Evolutionary conservation across 2,329 filamentous ascomycete genomes (phyloP).

Genomic region (Rhynchosporium agropyri): DNA sequence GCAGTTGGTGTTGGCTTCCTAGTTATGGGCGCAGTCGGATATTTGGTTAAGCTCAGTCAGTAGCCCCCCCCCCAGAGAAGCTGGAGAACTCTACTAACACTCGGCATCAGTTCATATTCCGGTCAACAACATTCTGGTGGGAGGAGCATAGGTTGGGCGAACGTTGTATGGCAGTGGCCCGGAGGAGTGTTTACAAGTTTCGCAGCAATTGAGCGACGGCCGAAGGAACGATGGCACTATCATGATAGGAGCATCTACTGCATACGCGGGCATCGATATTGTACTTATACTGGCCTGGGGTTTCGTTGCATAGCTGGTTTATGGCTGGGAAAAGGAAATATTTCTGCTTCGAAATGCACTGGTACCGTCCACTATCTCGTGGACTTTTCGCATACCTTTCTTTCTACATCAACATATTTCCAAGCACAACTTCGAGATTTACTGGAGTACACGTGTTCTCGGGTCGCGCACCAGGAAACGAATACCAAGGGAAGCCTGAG

Average conservation of each 20-base stretch:
- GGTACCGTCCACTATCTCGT: background rate
- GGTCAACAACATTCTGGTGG: slow-evolving; percentile 56
- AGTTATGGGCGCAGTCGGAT: slow-evolving; percentile 56
- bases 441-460: too few species aligned
- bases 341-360: slow-evolving; percentile 18
- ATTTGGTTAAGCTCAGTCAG: slow-evolving; percentile 53
- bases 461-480: background rate
- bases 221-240: slow-evolving; percentile 11
- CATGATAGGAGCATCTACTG: slow-evolving; percentile 21
- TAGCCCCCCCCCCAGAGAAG: slow-evolving; percentile 12
- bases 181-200: slow-evolving; percentile 9
- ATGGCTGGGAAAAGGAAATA: slow-evolving; percentile 27
- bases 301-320: slow-evolving; percentile 26
- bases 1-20: slow-evolving; percentile 56
- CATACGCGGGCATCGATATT: slow-evolving; percentile 22
- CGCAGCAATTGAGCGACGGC: slow-evolving; percentile 5
- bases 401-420: background rate
- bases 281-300: slow-evolving; percentile 34
- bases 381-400: background rate
- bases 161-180: background rate
- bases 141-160: slow-evolving; percentile 38
- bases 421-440: background rate
- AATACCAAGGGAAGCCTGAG: background rate
- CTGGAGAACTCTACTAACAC: slow-evolving; percentile 10
- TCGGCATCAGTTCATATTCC: slow-evolving; percentile 51